Evolutionary conservation across 257 asterid genomes (phyloP).

Genomic region (Hygrophila difformis): DNA sequence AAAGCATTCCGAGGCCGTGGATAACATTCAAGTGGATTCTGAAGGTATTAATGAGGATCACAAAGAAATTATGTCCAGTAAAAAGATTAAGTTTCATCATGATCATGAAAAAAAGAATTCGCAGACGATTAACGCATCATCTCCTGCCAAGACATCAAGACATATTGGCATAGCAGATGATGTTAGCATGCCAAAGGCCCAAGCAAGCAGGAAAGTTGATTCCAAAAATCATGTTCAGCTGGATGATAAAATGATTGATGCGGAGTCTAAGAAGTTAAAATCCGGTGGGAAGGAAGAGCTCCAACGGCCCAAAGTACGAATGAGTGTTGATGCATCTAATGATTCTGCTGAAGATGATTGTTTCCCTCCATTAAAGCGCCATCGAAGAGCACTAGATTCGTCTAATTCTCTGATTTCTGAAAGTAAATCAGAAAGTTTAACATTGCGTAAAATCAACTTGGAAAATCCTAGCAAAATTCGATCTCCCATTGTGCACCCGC

Average conservation of each 20-base stretch:
- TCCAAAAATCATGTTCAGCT: slow-evolving; percentile 14
- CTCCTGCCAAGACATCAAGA: slow-evolving; percentile 32
- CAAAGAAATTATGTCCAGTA: slow-evolving; percentile 30
- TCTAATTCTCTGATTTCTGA: slow-evolving; percentile 27
- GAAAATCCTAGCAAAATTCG: slow-evolving; percentile 21
- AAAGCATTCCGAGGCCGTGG: slow-evolving; percentile 28
- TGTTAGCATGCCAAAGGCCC: slow-evolving; percentile 22
- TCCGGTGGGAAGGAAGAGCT: slow-evolving; percentile 23
- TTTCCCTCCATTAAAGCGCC: slow-evolving; percentile 68
- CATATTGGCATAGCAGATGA: slow-evolving; percentile 21
- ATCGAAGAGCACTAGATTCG: slow-evolving; percentile 38
- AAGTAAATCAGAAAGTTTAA: slow-evolving; percentile 30
- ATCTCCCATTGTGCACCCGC: slow-evolving; percentile 25
- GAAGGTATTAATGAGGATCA: slow-evolving; percentile 29
- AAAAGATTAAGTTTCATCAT: slow-evolving; percentile 37
- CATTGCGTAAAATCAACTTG: slow-evolving; percentile 27
- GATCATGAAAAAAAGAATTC: slow-evolving; percentile 33
- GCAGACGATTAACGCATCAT: slow-evolving; percentile 20
- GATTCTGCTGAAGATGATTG: slow-evolving; percentile 55
- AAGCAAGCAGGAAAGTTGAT: slow-evolving; percentile 32
- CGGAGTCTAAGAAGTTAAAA: slow-evolving; percentile 26
- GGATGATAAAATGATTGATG: slow-evolving; percentile 23
- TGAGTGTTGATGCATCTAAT: slow-evolving; percentile 29
- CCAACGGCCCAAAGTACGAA: slow-evolving; percentile 23
- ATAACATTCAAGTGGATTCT: slow-evolving; percentile 21